These are phyloP conservation scores for Salix dunnii DNA, from an alignment of 345 rosid species.

Conservation along the genomic window DNA sequence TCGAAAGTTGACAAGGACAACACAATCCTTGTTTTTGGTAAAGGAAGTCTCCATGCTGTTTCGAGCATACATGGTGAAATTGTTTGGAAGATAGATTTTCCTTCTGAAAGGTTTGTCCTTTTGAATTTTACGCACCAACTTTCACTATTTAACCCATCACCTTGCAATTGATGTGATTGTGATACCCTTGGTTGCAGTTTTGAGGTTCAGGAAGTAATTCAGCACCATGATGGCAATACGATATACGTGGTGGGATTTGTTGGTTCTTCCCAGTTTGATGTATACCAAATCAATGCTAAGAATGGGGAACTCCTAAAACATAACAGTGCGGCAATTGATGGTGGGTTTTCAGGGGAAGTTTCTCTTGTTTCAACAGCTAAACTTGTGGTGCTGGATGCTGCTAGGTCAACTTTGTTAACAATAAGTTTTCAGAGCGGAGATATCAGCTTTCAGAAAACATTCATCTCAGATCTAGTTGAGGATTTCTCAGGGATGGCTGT, in stretches of 20 bases:
- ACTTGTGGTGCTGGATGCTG: constrained; percentile 66
- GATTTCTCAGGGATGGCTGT: constrained; percentile 47
- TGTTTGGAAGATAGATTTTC: constrained; percentile 84
- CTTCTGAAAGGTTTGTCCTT: constrained; percentile 62
- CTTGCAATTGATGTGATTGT: constrained; percentile 14
- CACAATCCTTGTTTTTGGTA: constrained; percentile 51
- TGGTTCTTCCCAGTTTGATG: constrained; percentile 55
- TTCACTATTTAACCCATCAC: constrained; percentile 1
- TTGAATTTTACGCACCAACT: constrained; percentile 6
- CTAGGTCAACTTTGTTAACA: constrained; percentile 52
- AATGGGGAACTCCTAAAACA: constrained; percentile 72
- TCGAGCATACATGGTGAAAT: constrained; percentile 83
- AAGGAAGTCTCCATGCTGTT: constrained; percentile 77
- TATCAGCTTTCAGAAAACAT: constrained; percentile 53
- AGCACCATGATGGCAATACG: constrained; percentile 46
- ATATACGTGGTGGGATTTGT: constrained; percentile 63
- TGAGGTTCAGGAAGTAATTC: constrained; percentile 70
- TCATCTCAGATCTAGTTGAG: constrained; percentile 51
- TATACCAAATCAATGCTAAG: constrained; percentile 59
- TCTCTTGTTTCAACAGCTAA: constrained; percentile 60
- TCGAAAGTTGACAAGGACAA: constrained; percentile 68
- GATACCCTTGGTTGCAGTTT: constrained; percentile 48
- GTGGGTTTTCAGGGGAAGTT: constrained; percentile 61
- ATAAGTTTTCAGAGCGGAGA: constrained; percentile 51
- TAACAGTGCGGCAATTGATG: constrained; percentile 53